Evolutionary conservation across 768 basidiomycete genomes (phyloP), one percentile per base, ranked within the genome.

Genomic region (Cyathus striatus): DNA sequence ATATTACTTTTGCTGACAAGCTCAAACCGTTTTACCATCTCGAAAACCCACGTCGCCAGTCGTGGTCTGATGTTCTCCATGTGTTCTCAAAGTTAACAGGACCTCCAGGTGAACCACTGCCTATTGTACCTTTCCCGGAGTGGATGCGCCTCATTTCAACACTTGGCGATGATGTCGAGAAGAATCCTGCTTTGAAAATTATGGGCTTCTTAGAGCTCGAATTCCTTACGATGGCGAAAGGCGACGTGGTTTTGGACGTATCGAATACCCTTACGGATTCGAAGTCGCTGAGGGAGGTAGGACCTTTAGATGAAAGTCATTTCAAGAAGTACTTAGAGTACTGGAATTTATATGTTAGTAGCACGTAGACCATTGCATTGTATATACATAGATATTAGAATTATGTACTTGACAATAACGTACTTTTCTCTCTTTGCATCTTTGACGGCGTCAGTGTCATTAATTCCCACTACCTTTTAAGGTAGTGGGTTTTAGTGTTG

Each of bases 41-140:
- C 53, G 65, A 68, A 43, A 66, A 65, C 39, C 63, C 64, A 1
- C 60, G 57, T 12, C 59, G 63, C 10, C 64, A 66, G 41, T 60
- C 63, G 0, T 66, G 64, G 63, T 43, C 46, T 20, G 61, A 57
- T 3, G 40, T 66, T 16, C 44, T 66, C 13, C 45, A 50, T 12
- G 48, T 53, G 41, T 49, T 68, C n/a, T 50, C 57, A 1, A 40
- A 33, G 4, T 52, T 65, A 12, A 47, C 63, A 0, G 49, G 56
- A 14, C 21, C 21, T 23, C 14, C 4, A 5, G 52, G 45, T 21
- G 25, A 41, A 5, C 50, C 53, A 23, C 43, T 61, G 14, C 54
- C 58, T 18, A 23, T 53, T n/a, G 48, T 61, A 14, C 54, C 58
- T 1, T 59, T 60, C 40, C 20, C 42, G 0, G 50, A 61, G 26